Evolutionary conservation across 331 rosid species (phyloP).

Genomic region (Rhamnella rubrinervis): DNA sequence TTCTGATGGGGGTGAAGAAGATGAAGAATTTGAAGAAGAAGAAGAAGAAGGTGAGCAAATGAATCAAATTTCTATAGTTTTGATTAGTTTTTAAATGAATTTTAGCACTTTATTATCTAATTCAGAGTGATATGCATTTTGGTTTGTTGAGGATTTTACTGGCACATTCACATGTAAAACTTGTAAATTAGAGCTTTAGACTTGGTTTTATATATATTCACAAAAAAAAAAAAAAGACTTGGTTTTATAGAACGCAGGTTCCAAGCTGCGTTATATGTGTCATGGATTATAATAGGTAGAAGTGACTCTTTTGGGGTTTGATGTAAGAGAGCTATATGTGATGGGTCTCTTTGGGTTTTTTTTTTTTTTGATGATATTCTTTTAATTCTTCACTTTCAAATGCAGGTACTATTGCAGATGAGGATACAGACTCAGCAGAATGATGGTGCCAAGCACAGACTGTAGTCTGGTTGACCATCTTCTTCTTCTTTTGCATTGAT

Average conservation of each 20-base stretch:
- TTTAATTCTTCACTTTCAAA: not conserved
- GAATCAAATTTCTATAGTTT: not conserved
- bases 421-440: constrained; percentile 24
- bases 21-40: constrained; percentile 17
- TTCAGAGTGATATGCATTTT: not conserved
- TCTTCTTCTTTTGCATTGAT: constrained; percentile 24
- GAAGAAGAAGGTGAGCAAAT: constrained; percentile 37
- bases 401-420: constrained; percentile 20
- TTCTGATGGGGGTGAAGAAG: constrained; percentile 32
- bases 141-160: too few relatives aligned
- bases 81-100: not conserved
- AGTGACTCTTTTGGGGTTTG: not conserved
- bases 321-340: not conserved
- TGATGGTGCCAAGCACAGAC: constrained; percentile 14
- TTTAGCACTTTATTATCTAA: not conserved
- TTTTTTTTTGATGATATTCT: not conserved
- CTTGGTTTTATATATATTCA: too few relatives aligned
- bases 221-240: too few relatives aligned
- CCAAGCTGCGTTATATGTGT: too few relatives aligned
- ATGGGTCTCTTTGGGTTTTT: not conserved
- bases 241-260: too few relatives aligned
- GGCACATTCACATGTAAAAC: too few relatives aligned
- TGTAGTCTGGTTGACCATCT: constrained; percentile 5
- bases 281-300: not conserved
- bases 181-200: too few relatives aligned